Base-by-base conservation (phyloP, 116 monocot species). In the Cymodocea nodosa region DNA sequence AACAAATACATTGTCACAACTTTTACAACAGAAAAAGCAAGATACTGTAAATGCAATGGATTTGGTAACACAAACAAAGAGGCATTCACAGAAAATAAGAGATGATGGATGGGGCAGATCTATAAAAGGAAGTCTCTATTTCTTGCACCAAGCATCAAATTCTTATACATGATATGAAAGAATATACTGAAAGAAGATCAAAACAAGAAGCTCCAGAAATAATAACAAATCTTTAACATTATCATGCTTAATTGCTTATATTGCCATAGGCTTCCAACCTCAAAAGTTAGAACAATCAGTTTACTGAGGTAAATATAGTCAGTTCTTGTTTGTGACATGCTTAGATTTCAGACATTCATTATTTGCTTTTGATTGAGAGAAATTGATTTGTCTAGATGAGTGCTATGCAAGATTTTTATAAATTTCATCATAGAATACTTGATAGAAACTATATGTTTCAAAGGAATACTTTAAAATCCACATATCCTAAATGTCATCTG, bases 1-100 rank as follows among this genome's bases (percentile, higher is more conserved):
- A 6, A 71, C 75, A 44, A 25, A 75, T 56, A 36, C 70, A 50
- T 34, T 75, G 17, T 64, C 52, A 35, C 48, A 49, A 23, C 57
- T 63, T 24, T 67, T 76, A 19, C 51, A 51, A 51, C 51, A 16
- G 15, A 51, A 51, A 16, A 4, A 51, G 11, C 16, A 51, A 51
- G 16, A 51, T 16, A 51, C 16, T 4, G 51, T 51, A 16, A 51
- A 51, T 16, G 51, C 51, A 14, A 51, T 51, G 51, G 16, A 16
- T 16, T 51, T 1, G 1, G 51, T 51, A 51, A 16, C 51, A 51
- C 51, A 51, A 16, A 14, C 51, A 51, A 51, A 51, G 51, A 51
- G 16, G 16, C 4, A 16, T 14, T 51, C 16, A 16, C 51, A 51
- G 51, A 51, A 11, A 11, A 14, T 51, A 11, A 51, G 51, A 51